Conservation (phyloP, 441 rosid species). For the Erodium chrysanthum region DNA sequence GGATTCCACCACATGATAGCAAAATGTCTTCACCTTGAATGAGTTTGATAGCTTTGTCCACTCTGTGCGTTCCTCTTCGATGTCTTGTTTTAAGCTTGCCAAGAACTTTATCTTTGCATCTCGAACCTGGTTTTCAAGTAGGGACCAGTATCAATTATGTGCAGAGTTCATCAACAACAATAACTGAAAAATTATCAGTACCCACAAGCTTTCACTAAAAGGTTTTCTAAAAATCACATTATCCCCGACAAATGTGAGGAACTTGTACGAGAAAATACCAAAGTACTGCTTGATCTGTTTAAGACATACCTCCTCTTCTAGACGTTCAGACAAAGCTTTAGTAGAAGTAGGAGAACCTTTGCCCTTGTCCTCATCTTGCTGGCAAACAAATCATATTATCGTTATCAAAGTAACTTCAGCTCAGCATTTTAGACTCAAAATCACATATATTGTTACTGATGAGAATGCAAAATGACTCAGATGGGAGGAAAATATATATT, state of each 20-base stretch:
- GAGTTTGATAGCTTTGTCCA: conserved; percentile 59
- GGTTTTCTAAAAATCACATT: not conserved
- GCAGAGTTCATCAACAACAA: conserved; percentile 5
- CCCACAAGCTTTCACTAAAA: not conserved
- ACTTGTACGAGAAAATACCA: not conserved
- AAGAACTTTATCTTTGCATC: conserved; percentile 72
- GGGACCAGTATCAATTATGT: conserved; percentile 13
- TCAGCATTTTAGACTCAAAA: not conserved
- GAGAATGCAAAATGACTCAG: no score
- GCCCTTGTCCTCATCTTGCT: conserved; percentile 74
- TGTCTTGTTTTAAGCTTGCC: conserved; percentile 60
- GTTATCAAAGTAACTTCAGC: not conserved
- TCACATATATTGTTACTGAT: no score
- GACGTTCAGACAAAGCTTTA: conserved; percentile 57
- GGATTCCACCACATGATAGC: not conserved
- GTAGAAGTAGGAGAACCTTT: conserved; percentile 43
- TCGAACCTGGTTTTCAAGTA: conserved; percentile 48
- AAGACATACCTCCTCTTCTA: conserved; percentile 66
- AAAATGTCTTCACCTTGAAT: conserved; percentile 48
- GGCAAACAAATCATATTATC: conserved; percentile 14
- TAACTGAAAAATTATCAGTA: conserved; percentile 13
- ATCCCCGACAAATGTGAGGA: not conserved
- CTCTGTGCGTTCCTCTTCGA: conserved; percentile 62
- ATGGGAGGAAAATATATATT: conserved; percentile 9
- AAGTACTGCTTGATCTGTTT: not conserved